Base-by-base conservation (phyloP, 352 stramenopile species). In the Heterotrichella gracilis region DNA sequence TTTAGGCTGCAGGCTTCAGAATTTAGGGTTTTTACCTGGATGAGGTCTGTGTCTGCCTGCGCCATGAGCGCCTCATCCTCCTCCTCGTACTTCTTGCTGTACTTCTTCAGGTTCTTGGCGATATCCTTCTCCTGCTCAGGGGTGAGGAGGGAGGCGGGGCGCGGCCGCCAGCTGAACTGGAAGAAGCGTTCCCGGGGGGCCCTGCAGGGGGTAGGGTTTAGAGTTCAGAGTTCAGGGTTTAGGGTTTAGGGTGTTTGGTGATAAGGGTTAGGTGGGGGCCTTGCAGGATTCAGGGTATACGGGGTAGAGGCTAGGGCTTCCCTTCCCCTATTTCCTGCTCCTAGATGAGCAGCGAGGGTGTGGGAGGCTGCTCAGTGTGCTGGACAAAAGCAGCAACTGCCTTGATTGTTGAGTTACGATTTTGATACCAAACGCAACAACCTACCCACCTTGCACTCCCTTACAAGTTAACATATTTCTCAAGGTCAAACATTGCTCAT, bases 81-180 rank as follows among this genome's bases (percentile, higher is more conserved):
- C n/a, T n/a, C n/a, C n/a, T n/a, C n/a, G n/a, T n/a, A n/a, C n/a
- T n/a, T n/a, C n/a, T n/a, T n/a, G n/a, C n/a, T 73, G 77, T 96
- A 97, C 79, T 95, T 95, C 71, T 92, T 93, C 63, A 96, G 79
- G 76, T 96, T 93, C 76, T 94, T 94, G 41, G 96, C 82, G 68
- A 93, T 82, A 20, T 95, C 83, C 64, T 82, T 82, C 76, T 91
- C 90, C 73, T 97, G 80, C 2, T 80, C 79, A 68, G 93, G 87
- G 25, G 82, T 87, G 23, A 96, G 80, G 25, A 97, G 76, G 53
- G 81, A 90, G 73, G 87, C 84, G n/a, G 86, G 85, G 14, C 90
- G 82, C 39, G 90, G 90, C 63, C 92, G 74, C 84, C 84, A 92
- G 71, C 78, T 53, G 64, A 92, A 85, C 76, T 89, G 81, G 69